phyloP scores from a whole-genome alignment of 176 grass and related monocot genomes.

The Oryza longistaminata region DNA sequence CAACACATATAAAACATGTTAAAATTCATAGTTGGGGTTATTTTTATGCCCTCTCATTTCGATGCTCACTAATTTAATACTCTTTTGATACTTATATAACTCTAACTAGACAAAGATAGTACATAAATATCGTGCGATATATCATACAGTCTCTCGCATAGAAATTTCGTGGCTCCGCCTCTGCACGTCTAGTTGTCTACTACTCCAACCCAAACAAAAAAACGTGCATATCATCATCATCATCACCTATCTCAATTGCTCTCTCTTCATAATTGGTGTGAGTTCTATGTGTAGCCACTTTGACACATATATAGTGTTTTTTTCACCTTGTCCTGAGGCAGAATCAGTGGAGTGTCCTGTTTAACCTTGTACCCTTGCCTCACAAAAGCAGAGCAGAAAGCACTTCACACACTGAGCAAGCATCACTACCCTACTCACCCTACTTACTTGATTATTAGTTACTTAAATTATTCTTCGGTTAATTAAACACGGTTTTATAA shows the following conservation, averaged over 20 bases:
- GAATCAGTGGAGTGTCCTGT: constrained; percentile 3
- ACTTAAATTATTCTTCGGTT: neutral
- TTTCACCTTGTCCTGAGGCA: neutral
- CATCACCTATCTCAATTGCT: neutral
- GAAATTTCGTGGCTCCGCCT: neutral
- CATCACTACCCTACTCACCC: neutral
- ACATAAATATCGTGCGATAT: too few species aligned
- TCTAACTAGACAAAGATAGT: neutral
- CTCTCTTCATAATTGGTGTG: neutral
- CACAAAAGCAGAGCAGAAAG: constrained; percentile 28
- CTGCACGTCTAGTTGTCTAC: neutral
- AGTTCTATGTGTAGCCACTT: neutral
- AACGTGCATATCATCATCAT: neutral
- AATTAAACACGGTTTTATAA: neutral
- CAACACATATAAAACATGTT: too few species aligned
- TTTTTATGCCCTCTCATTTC: neutral
- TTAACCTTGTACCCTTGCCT: neutral
- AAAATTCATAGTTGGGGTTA: too few species aligned
- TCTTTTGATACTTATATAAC: neutral
- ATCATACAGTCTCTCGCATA: neutral
- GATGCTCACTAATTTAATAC: neutral
- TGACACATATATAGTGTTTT: neutral
- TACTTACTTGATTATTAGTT: neutral
- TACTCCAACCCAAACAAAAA: neutral
- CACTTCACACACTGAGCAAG: neutral